phyloP scores from a whole-genome alignment of 75 land plant species.

The Picea sitchensis region DNA sequence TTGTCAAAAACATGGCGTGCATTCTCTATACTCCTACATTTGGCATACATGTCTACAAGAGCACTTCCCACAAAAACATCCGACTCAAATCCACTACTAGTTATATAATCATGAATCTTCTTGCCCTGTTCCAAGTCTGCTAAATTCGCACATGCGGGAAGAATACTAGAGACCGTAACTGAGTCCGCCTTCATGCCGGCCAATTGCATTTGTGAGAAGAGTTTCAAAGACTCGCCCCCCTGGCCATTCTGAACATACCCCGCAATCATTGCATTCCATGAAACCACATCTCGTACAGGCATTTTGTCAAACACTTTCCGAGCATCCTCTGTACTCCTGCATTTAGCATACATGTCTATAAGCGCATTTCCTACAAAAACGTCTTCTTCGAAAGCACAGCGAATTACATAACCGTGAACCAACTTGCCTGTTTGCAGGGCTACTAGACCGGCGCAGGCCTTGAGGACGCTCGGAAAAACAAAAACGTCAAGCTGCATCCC shows the following conservation, averaged over 20 bases:
- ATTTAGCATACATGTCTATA: constrained; percentile 60
- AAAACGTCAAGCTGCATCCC: constrained; percentile 36
- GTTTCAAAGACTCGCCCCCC: not conserved
- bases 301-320: constrained; percentile 43
- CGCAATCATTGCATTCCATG: not conserved
- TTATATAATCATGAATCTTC: constrained; percentile 24
- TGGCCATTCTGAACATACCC: not conserved
- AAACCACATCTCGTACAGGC: constrained; percentile 13
- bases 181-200: constrained; percentile 25
- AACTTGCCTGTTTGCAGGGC: constrained; percentile 19
- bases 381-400: constrained; percentile 20
- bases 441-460: constrained; percentile 30
- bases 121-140: constrained; percentile 35
- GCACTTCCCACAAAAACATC: constrained; percentile 33
- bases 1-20: constrained; percentile 28
- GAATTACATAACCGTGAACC: constrained; percentile 33
- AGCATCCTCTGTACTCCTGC: constrained; percentile 39
- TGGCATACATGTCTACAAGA: constrained; percentile 37
- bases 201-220: constrained; percentile 20
- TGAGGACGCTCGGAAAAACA: constrained; percentile 29
- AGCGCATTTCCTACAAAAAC: constrained; percentile 29
- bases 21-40: constrained; percentile 23
- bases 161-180: constrained; percentile 25
- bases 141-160: constrained; percentile 32
- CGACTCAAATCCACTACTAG: constrained; percentile 25